Evolutionary conservation across 2,329 filamentous ascomycete genomes (phyloP), one percentile per base, ranked within the genome.

Genomic region (Phaeosphaeria sp.): DNA sequence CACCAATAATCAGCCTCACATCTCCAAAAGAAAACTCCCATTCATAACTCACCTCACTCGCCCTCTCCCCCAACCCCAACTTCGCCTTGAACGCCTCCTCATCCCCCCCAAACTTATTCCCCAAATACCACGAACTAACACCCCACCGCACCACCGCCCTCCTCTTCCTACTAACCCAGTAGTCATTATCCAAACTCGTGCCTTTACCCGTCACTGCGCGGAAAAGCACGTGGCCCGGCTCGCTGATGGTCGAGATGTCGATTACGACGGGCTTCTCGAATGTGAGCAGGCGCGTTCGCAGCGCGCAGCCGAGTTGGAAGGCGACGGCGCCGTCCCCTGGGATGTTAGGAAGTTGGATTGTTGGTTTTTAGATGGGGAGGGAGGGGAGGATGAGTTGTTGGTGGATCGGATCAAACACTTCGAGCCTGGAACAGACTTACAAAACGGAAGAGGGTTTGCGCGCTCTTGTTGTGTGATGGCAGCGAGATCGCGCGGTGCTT

Each of bases 121-220:
- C 83, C 85, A 92, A 83, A 56, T 85, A 83, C 89, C 89, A 93
- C 3, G 87, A 89, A 62, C 85, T 89, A 51, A 79, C 76, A 0
- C 89, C 89, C 76, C 86, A 94, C 15, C 91, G 80, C 44, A 92
- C 78, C 2, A 92, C 91, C 0, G 89, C 88, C 57, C 86, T 86
- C n/a, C 89, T 81, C 81, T 94, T 94, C 24, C 91, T 83, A 18
- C 82, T 76, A 2, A 77, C 70, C 74, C 89, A 92, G 40, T 78
- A 77, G 73, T 90, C 88, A 68, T 91, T 91, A 76, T 94, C 91
- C 0, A 89, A 87, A 33, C 82, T 79, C 0, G 87, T 86, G 2
- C 91, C 90, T 36, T 36, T 36, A 36, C 30, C 30, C 30, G 30
- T 20, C 46, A 84, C 86, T 53, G 82, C 80, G 73, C 93, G 90